Conservation (phyloP, 345 rosid genomes). For the Hypericum androsaemum region DNA sequence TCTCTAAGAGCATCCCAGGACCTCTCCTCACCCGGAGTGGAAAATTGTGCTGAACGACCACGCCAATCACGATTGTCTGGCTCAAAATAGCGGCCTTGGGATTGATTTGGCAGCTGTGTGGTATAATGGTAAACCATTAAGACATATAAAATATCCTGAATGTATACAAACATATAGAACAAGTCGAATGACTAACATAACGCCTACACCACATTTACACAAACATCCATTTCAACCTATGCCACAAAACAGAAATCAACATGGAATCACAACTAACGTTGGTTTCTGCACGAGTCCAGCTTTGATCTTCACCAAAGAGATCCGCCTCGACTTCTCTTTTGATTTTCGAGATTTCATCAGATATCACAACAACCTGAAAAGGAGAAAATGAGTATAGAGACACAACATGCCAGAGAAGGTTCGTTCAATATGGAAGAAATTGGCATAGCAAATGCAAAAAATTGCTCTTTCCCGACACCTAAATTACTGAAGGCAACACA, state of each 20-base stretch:
- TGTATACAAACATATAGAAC: too few relatives aligned
- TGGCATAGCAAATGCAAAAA: too few relatives aligned
- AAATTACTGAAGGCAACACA: too few relatives aligned
- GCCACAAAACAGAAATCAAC: neutral
- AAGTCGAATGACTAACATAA: too few relatives aligned
- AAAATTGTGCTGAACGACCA: slow-evolving; percentile 46
- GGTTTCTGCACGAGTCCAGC: slow-evolving; percentile 53
- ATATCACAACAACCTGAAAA: slow-evolving; percentile 35
- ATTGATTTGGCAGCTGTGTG: slow-evolving; percentile 36
- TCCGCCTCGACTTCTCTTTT: slow-evolving; percentile 60
- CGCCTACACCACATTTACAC: too few relatives aligned
- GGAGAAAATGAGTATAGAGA: neutral
- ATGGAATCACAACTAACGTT: slow-evolving; percentile 30
- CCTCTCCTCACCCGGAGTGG: slow-evolving; percentile 58
- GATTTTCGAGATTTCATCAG: slow-evolving; percentile 56
- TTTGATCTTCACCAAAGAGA: slow-evolving; percentile 66
- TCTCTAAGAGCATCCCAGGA: slow-evolving; percentile 52
- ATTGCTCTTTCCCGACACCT: too few relatives aligned
- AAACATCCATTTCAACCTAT: too few relatives aligned
- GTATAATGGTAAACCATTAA: too few relatives aligned
- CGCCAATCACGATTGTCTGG: slow-evolving; percentile 94
- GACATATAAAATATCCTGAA: too few relatives aligned
- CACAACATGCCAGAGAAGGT: too few relatives aligned
- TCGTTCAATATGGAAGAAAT: too few relatives aligned
- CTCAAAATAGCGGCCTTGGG: slow-evolving; percentile 59